Evolutionary conservation across 2,329 filamentous ascomycete genomes (phyloP).

Genomic region (Aspergillus novofumigatus): DNA sequence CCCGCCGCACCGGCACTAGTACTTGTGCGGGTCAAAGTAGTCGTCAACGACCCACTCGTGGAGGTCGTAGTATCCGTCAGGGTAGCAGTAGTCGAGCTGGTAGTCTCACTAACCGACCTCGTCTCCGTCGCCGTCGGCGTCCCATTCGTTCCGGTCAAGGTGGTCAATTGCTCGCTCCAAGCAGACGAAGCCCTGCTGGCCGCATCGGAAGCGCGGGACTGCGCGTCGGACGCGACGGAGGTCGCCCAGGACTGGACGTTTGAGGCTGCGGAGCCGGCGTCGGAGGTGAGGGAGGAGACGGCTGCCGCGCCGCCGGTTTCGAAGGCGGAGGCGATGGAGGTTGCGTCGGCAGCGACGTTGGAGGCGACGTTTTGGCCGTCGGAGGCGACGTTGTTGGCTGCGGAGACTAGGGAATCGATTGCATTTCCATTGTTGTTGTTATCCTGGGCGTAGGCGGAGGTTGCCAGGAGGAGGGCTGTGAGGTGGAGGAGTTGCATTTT

Average conservation of each 20-base stretch:
- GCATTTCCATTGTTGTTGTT: background rate
- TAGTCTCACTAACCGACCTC: background rate
- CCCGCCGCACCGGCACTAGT: constrained; percentile 5
- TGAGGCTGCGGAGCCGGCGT: constrained; percentile 12
- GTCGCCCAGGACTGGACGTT: constrained; percentile 9
- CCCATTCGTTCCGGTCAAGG: constrained; percentile 17
- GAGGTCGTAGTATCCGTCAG: background rate
- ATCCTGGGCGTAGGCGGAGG: constrained; percentile 11
- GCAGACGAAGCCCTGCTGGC: constrained; percentile 9
- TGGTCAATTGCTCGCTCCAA: constrained; percentile 8
- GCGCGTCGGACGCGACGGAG: constrained; percentile 7
- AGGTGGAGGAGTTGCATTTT: constrained; percentile 28
- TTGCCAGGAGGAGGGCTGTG: constrained; percentile 18
- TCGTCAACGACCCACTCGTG: background rate
- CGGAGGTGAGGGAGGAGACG: constrained; percentile 14
- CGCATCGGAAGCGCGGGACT: constrained; percentile 10
- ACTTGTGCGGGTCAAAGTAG: background rate
- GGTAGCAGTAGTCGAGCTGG: constrained; percentile 2
- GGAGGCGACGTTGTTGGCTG: constrained; percentile 7
- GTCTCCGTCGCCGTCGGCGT: constrained; percentile 13
- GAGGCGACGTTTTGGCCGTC: constrained; percentile 15
- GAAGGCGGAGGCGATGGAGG: constrained; percentile 12
- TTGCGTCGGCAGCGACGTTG: constrained; percentile 12
- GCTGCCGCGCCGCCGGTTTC: constrained; percentile 15
- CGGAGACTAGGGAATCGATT: constrained; percentile 16